A percentile compares a stretch with the other conserved stretches of the same genome.
These are phyloP conservation scores for Xylariomycetidae sp. DNA, from an alignment of 2,329 filamentous ascomycete species.

Conservation along the genomic window DNA sequence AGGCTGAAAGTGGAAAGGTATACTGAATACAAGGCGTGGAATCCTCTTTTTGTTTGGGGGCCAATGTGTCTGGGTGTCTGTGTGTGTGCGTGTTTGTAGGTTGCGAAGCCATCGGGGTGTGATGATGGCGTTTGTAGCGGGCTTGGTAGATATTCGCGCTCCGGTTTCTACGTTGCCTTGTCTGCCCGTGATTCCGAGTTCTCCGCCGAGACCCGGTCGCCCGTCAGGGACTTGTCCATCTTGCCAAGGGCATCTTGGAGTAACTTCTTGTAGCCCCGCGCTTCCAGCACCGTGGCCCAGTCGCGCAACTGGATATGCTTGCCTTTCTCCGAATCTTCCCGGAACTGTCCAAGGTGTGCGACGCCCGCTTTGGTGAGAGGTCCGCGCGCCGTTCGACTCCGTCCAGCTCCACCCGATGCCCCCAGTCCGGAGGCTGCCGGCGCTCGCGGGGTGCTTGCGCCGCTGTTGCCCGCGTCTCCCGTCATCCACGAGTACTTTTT, in stretches of 20 bases:
- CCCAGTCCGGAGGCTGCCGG: conserved; percentile 29
- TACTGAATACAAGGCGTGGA: conserved; percentile 20
- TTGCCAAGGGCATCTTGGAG: conserved; percentile 52
- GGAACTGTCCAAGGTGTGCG: conserved; percentile 64
- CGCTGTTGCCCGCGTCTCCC: conserved; percentile 42
- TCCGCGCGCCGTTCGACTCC: conserved; percentile 23
- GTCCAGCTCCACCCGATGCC: conserved; percentile 24
- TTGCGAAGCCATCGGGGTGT: too few relatives aligned
- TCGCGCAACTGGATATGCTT: conserved; percentile 79
- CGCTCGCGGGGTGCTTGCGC: conserved; percentile 43
- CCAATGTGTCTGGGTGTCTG: conserved; percentile 6
- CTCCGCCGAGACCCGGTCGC: conserved; percentile 17
- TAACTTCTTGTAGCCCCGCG: conserved; percentile 65
- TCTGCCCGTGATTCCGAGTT: conserved; percentile 4
- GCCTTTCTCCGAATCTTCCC: conserved; percentile 73
- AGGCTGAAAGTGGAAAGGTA: conserved; percentile 21
- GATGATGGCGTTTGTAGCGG: too few relatives aligned
- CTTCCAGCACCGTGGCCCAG: conserved; percentile 71
- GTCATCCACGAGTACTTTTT: conserved; percentile 75
- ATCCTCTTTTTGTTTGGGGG: too few relatives aligned
- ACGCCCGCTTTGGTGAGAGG: conserved; percentile 51
- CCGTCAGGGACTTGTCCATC: conserved; percentile 41
- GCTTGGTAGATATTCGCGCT: neutral
- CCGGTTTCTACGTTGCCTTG: too few relatives aligned
- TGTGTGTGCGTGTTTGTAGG: too few relatives aligned